Evolutionary conservation across 768 basidiomycete genomes (phyloP).

Genomic region (Lepiota brunneoincarnata): DNA sequence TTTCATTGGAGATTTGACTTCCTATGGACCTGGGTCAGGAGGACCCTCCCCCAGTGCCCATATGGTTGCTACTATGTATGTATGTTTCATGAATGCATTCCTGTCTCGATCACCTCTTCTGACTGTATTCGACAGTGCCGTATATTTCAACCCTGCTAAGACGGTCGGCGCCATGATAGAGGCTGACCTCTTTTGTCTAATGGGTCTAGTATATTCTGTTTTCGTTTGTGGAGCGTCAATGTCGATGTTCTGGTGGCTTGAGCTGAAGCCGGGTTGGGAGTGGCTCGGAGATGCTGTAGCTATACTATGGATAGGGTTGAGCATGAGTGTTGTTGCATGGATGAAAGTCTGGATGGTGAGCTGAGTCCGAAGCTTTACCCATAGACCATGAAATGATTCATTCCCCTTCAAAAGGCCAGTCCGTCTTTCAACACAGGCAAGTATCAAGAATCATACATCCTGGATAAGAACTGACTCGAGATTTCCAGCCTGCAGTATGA

Average conservation of each 20-base stretch:
- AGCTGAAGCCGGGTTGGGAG: conserved; percentile 65
- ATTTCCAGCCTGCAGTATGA: conserved; percentile 75
- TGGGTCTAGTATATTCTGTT: conserved; percentile 67
- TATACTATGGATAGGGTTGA: conserved; percentile 80
- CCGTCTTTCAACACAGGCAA: conserved; percentile 87
- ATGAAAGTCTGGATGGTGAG: conserved; percentile 84
- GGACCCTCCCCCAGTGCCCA: conserved; percentile 80
- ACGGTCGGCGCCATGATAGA: conserved; percentile 92
- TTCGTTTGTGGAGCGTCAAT: conserved; percentile 75
- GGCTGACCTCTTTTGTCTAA: conserved; percentile 77
- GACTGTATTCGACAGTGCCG: conserved; percentile 44
- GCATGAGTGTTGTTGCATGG: conserved; percentile 84
- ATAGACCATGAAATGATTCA: not conserved
- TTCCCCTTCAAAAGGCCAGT: conserved; percentile 42
- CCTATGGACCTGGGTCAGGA: conserved; percentile 44
- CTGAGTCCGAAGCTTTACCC: not conserved
- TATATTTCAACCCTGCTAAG: conserved; percentile 94
- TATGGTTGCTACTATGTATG: conserved; percentile 91
- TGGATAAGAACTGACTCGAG: not conserved
- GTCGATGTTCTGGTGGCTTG: conserved; percentile 77
- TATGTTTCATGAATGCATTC: conserved; percentile 7
- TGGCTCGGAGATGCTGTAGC: conserved; percentile 73
- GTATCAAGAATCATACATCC: conserved; percentile 9
- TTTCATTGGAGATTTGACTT: conserved; percentile 59
- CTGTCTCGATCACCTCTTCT: not conserved